Base-by-base conservation (phyloP, 2,329 filamentous ascomycete species). In the Neocatenulostroma microsporum region DNA sequence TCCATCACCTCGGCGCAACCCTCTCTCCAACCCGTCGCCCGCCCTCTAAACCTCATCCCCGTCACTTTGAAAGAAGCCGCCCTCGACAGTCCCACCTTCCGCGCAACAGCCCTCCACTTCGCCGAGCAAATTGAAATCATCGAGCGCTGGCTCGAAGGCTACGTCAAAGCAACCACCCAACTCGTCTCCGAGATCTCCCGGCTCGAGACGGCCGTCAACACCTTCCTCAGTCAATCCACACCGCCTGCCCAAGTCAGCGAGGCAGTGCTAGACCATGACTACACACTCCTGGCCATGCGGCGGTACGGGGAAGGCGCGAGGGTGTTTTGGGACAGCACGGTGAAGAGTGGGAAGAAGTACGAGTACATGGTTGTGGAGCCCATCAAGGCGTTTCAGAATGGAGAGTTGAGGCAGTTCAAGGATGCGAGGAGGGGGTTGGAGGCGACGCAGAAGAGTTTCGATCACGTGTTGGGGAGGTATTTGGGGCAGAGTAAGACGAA, bases 21-120 rank as follows among this genome's bases (percentile, higher is more conserved):
- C 10, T 25, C 34, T 8, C 17, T 28, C 18, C 30, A 34, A 24
- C 34, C 41, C 10, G 39, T 48, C 17, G 37, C 40, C 24, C 41
- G 42, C 10, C 46, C 44, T 19, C 46, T 52, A 11, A 45, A 48
- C 23, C 49, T 48, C 48, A 79, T 76, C 39, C 86, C 91, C 29
- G 88, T 96, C 23, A 80, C 80, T 43, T 74, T 96, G 51, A 91
- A 89, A 66, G 91, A 98, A 73, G 91, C 91, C 34, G 84, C 87
- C 14, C 82, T 96, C 66, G 91, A 98, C 64, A 95, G 88, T 25
- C 91, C 91, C 18, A 93, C 88, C 23, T 96, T 96, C 62, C 85
- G 91, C 47, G 85, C 88, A 30, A 84, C 84, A 15, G 77, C 85
- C 27, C 67, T 82, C 30, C 86, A 95, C 65, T 94, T 94, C 57